phyloP scores from a whole-genome alignment of 2,329 filamentous ascomycete genomes.

The Dactylellina leptospora region DNA sequence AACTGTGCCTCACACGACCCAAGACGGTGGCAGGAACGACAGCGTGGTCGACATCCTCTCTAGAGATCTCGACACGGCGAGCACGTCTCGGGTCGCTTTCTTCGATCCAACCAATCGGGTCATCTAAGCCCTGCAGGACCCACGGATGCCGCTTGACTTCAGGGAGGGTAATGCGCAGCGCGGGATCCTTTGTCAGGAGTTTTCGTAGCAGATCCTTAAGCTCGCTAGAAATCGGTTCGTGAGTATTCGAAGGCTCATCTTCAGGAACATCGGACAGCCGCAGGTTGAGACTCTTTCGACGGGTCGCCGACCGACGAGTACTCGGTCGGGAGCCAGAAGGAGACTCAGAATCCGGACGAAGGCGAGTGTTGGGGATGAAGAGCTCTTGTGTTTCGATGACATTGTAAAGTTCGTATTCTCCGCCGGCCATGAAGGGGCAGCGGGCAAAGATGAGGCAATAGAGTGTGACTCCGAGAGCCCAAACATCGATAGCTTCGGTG shows the following conservation, averaged over 20 bases:
- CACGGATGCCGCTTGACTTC: constrained; percentile 95
- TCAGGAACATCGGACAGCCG: constrained; percentile 48
- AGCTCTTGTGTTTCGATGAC: constrained; percentile 92
- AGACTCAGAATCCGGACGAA: constrained; percentile 68
- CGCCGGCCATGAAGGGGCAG: constrained; percentile 89
- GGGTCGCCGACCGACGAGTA: constrained; percentile 62
- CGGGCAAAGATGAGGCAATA: constrained; percentile 95
- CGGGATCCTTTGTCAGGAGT: constrained; percentile 87
- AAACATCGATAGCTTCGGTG: constrained; percentile 93
- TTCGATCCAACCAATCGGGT: constrained; percentile 85
- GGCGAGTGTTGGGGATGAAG: constrained; percentile 81
- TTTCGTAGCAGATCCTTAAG: constrained; percentile 79
- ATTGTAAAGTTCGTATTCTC: constrained; percentile 89
- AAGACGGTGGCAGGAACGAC: constrained; percentile 89
- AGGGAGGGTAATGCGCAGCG: constrained; percentile 83
- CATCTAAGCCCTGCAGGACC: constrained; percentile 80
- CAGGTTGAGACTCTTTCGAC: constrained; percentile 58
- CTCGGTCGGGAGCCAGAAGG: constrained; percentile 47
- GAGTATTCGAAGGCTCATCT: constrained; percentile 62
- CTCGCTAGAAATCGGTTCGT: constrained; percentile 84
- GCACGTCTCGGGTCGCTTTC: constrained; percentile 86
- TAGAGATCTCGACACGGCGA: constrained; percentile 88
- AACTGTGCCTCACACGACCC: constrained; percentile 80
- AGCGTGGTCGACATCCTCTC: constrained; percentile 85
- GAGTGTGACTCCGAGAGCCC: constrained; percentile 94